Conservation (phyloP, 2,329 filamentous ascomycete genomes). For the Colletotrichum filicis region DNA sequence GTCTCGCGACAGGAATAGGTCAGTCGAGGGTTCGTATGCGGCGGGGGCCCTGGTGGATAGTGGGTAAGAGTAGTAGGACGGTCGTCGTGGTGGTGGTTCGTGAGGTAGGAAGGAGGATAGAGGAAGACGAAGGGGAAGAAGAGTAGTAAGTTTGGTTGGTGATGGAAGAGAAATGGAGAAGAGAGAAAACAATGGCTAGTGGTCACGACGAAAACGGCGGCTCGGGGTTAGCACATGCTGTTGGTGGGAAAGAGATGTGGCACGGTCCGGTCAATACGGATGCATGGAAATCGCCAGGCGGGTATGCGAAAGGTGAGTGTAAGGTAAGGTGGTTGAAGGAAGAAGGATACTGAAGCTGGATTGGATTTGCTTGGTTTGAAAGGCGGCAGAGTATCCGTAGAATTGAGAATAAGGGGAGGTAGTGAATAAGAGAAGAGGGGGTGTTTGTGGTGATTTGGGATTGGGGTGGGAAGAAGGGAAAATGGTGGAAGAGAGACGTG, state of each 20-base stretch:
- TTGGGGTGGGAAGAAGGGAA: conserved; percentile 6
- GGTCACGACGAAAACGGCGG: conserved; percentile 33
- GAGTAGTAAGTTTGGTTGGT: conserved; percentile 18
- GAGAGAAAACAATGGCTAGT: conserved; percentile 35
- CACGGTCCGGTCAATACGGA: conserved; percentile 28
- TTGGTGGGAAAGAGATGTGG: conserved; percentile 32
- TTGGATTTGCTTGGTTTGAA: neutral
- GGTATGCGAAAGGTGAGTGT: neutral
- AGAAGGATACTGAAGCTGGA: conserved; percentile 19
- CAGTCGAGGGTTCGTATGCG: conserved; percentile 19
- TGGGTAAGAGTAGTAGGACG: neutral
- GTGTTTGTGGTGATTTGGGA: neutral
- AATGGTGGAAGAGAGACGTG: conserved; percentile 1
- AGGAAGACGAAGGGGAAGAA: neutral
- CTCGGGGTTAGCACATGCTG: conserved; percentile 35
- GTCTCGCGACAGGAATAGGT: conserved; percentile 22
- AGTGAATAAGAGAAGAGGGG: conserved; percentile 21
- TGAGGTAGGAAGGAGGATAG: neutral
- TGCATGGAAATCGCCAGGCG: conserved; percentile 22
- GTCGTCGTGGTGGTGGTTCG: conserved; percentile 20
- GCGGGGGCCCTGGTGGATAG: neutral
- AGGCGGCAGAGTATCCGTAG: neutral
- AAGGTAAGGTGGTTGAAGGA: neutral
- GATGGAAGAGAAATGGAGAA: conserved; percentile 29
- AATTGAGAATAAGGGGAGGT: conserved; percentile 22